Evolutionary conservation across 2,329 filamentous ascomycete species (phyloP).

Genomic region (Arachnomyces sp.): DNA sequence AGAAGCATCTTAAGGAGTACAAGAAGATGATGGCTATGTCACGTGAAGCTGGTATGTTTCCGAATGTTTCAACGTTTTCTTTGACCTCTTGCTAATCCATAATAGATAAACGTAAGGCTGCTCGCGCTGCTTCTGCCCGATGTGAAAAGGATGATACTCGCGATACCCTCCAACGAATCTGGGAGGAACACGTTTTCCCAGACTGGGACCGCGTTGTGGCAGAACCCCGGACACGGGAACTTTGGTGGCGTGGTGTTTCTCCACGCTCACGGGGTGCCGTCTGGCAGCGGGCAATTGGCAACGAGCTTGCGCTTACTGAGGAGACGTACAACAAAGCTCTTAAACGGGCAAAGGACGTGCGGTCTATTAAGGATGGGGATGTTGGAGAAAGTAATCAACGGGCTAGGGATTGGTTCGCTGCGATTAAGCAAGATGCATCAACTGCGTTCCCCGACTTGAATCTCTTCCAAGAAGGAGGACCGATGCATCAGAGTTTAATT

Average conservation of each 20-base stretch:
- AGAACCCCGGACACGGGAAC: conserved; percentile 48
- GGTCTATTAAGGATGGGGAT: conserved; percentile 35
- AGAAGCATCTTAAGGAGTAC: conserved; percentile 68
- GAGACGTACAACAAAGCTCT: conserved; percentile 51
- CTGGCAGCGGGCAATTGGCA: conserved; percentile 54
- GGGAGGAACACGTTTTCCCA: conserved; percentile 53
- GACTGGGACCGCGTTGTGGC: conserved; percentile 50
- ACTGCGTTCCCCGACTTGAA: conserved; percentile 50
- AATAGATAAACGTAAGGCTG: conserved; percentile 42
- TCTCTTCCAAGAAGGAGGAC: conserved; percentile 48
- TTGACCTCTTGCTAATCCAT: conserved; percentile 9
- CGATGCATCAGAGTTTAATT: conserved; percentile 47
- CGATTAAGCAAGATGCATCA: conserved; percentile 46
- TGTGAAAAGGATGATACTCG: conserved; percentile 45
- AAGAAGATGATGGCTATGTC: conserved; percentile 58
- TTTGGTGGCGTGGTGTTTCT: conserved; percentile 58
- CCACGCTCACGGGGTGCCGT: conserved; percentile 48
- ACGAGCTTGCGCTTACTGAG: conserved; percentile 49
- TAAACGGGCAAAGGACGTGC: conserved; percentile 44
- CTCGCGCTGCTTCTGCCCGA: conserved; percentile 39
- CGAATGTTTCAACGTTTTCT: not conserved
- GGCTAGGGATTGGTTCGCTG: conserved; percentile 44
- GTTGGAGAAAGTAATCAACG: conserved; percentile 33
- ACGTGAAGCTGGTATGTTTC: conserved; percentile 45
- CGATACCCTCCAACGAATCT: conserved; percentile 49